Evolutionary conservation across 768 basidiomycete species (phyloP).

Genomic region (Steccherinum ochraceum): DNA sequence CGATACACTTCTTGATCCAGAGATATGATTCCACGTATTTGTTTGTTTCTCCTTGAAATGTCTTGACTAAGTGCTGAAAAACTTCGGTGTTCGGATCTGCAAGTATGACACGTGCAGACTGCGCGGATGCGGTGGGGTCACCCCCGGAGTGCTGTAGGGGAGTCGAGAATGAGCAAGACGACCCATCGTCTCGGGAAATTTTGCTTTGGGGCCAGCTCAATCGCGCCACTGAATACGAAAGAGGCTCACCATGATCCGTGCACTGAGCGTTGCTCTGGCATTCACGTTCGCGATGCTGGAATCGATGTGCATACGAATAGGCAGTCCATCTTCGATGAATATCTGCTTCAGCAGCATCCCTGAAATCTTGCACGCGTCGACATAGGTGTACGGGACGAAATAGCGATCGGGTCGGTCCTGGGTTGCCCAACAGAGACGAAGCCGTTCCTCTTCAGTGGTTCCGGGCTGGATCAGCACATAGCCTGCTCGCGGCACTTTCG

Average conservation of each 20-base stretch:
- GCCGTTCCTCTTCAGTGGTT: constrained; percentile 66
- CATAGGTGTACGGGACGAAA: constrained; percentile 77
- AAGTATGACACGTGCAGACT: constrained; percentile 68
- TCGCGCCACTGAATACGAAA: not conserved
- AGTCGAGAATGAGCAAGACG: constrained; percentile 1
- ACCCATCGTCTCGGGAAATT: not conserved
- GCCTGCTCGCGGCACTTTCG: constrained; percentile 72
- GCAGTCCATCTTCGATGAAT: constrained; percentile 56
- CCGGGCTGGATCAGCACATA: constrained; percentile 66
- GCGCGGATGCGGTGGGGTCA: constrained; percentile 63
- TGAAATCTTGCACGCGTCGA: constrained; percentile 80
- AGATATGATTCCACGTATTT: constrained; percentile 78
- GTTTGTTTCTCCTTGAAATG: constrained; percentile 59
- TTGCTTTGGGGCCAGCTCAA: not conserved
- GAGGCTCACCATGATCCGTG: constrained; percentile 59
- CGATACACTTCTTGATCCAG: constrained; percentile 83
- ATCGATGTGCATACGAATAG: constrained; percentile 77
- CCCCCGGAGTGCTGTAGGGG: constrained; percentile 68
- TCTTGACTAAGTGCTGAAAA: constrained; percentile 67
- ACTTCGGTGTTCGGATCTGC: constrained; percentile 77
- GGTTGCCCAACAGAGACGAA: constrained; percentile 67
- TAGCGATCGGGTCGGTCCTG: constrained; percentile 65
- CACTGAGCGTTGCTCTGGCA: constrained; percentile 56
- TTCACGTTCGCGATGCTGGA: constrained; percentile 76
- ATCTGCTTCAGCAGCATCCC: constrained; percentile 71